Percentiles rank a stretch among this genome's conserved stretches.
These are phyloP conservation scores for Volvox reticuliferus DNA, from an alignment of 139 green algal genomes.

Conservation along the genomic window DNA sequence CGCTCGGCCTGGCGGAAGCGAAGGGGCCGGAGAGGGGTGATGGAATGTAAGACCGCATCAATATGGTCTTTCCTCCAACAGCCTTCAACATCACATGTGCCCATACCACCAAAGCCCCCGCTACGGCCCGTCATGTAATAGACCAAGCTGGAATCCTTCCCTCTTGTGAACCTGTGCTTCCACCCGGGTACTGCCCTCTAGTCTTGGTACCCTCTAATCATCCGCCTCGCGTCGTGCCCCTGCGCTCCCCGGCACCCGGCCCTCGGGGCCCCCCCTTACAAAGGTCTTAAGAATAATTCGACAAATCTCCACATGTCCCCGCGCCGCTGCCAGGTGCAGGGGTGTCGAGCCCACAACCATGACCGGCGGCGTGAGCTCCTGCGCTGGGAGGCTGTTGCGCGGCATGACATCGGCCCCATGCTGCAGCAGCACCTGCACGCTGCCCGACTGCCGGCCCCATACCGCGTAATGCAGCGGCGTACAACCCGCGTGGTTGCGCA, in stretches of 20 bases:
- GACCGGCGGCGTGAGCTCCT: slow-evolving; percentile 28
- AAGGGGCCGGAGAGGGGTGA: no score
- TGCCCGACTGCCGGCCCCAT: slow-evolving; percentile 50
- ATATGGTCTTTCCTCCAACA: no score
- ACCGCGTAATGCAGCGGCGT: slow-evolving; percentile 60
- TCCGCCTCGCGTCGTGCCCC: no score
- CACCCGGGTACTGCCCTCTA: no score
- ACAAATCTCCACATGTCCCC: slow-evolving; percentile 54
- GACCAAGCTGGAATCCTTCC: no score
- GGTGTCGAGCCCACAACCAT: slow-evolving; percentile 54
- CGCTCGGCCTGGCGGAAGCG: slow-evolving; percentile 30
- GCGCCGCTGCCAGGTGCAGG: slow-evolving; percentile 58
- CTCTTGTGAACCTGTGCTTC: no score
- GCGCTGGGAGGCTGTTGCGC: slow-evolving; percentile 44
- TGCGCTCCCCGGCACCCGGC: no score
- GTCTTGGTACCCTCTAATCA: no score
- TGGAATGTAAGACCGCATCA: no score
- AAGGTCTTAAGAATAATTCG: slow-evolving; percentile 55
- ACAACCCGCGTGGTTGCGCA: slow-evolving; percentile 59
- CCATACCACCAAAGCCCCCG: no score
- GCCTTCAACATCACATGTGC: no score
- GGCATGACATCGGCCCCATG: slow-evolving; percentile 52
- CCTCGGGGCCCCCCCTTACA: slow-evolving; percentile 28
- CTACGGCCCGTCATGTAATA: no score
- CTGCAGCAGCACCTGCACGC: slow-evolving; percentile 56